Percentiles rank a stretch among this genome's conserved stretches.
These are phyloP conservation scores for Diaporthe citri DNA, from an alignment of 2,329 filamentous ascomycete genomes.

Conservation along the genomic window DNA sequence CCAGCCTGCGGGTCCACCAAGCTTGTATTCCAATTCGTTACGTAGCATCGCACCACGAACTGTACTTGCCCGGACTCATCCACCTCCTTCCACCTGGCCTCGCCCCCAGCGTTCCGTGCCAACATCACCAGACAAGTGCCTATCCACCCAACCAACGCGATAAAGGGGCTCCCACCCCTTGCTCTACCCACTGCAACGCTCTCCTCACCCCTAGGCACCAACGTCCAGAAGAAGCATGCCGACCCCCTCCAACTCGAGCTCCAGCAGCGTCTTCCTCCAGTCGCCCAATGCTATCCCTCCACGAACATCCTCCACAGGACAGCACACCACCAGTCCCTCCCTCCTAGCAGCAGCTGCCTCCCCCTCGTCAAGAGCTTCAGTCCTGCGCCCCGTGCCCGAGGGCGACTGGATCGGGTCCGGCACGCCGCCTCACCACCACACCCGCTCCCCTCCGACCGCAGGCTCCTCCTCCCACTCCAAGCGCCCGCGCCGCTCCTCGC, in stretches of 20 bases:
- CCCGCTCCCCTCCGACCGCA: conserved; percentile 40
- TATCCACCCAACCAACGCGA: not conserved
- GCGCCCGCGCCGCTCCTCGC: conserved; percentile 47
- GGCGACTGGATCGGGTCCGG: conserved; percentile 69
- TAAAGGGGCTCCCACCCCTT: not conserved
- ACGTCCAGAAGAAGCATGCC: conserved; percentile 34
- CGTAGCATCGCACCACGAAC: not conserved
- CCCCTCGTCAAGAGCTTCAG: conserved; percentile 44
- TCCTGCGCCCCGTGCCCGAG: conserved; percentile 70
- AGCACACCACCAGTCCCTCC: conserved; percentile 49
- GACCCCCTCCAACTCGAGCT: conserved; percentile 42
- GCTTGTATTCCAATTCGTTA: not conserved
- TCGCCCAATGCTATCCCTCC: conserved; percentile 79
- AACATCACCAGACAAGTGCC: not conserved
- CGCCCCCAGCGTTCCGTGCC: conserved; percentile 1
- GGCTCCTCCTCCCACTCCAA: conserved; percentile 39
- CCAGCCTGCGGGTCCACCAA: not conserved
- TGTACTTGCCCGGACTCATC: not conserved
- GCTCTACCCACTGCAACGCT: not conserved
- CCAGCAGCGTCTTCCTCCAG: conserved; percentile 51
- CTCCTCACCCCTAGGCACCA: not conserved
- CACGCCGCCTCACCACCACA: conserved; percentile 42
- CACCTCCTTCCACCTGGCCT: not conserved
- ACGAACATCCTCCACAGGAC: conserved; percentile 76
- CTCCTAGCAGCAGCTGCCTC: conserved; percentile 44